Evolutionary conservation across 2,329 filamentous ascomycete species (phyloP).

Genomic region (Gnomoniopsis sp.): DNA sequence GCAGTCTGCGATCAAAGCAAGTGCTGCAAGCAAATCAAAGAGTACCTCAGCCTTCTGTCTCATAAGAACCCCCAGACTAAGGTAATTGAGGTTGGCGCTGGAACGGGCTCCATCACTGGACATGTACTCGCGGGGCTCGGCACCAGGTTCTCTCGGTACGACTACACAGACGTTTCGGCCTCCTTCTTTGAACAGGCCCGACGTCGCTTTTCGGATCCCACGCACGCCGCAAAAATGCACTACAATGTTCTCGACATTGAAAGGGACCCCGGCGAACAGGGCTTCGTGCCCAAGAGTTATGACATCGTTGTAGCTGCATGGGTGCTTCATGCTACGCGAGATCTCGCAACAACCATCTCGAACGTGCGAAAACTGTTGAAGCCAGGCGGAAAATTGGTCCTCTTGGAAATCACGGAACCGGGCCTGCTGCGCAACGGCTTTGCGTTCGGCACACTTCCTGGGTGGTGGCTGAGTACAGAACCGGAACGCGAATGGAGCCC

Average conservation of each 20-base stretch:
- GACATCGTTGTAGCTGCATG: constrained; percentile 30
- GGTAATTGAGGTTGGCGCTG: constrained; percentile 15
- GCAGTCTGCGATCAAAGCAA: too few relatives aligned
- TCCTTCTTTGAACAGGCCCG: constrained; percentile 34
- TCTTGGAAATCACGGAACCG: constrained; percentile 18
- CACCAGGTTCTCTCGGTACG: constrained; percentile 27
- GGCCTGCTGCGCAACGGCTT: background rate
- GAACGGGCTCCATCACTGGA: constrained; percentile 21
- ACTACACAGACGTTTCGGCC: constrained; percentile 38
- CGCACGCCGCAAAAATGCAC: too few relatives aligned
- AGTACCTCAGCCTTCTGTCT: constrained; percentile 1
- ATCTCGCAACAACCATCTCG: constrained; percentile 19
- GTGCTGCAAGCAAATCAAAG: too few relatives aligned
- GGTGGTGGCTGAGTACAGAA: constrained; percentile 7
- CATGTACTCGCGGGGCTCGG: constrained; percentile 14
- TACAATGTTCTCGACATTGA: constrained; percentile 30
- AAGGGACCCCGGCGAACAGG: constrained; percentile 25
- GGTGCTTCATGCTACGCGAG: constrained; percentile 26
- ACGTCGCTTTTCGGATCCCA: constrained; percentile 23
- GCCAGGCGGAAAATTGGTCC: constrained; percentile 30
- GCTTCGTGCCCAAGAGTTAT: constrained; percentile 24
- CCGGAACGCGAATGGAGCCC: too few relatives aligned
- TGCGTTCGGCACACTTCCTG: constrained; percentile 3
- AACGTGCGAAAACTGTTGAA: constrained; percentile 27
- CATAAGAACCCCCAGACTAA: constrained; percentile 2